Evolutionary conservation across 2,329 filamentous ascomycete species (phyloP).

Genomic region (Neurospora crassa): DNA sequence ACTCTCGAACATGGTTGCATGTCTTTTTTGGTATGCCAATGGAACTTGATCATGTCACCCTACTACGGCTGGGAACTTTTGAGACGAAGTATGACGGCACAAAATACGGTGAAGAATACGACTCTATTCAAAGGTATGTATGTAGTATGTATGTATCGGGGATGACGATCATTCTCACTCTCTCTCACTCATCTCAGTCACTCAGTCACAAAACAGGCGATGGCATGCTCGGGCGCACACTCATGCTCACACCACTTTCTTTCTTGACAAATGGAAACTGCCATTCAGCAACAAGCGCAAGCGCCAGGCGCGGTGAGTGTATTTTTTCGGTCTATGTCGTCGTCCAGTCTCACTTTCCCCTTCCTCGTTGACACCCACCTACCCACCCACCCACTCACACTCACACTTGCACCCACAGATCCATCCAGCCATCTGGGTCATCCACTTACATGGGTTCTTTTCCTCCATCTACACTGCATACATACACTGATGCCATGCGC

Average conservation of each 20-base stretch:
- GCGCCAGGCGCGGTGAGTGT: neutral
- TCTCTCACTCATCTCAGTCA: neutral
- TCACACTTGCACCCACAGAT: neutral
- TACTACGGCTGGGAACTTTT: neutral
- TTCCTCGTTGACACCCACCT: neutral
- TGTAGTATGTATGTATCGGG: neutral
- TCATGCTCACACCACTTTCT: neutral
- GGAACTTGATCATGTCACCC: neutral
- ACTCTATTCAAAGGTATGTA: neutral
- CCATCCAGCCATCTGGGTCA: neutral
- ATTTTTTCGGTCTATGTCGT: neutral
- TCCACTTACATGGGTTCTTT: neutral
- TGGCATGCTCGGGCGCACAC: neutral
- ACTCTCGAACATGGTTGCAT: neutral
- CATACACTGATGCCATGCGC: neutral
- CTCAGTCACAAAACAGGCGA: neutral
- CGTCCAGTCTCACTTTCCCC: neutral
- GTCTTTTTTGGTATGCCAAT: neutral
- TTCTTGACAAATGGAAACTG: neutral
- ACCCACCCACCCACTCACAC: neutral
- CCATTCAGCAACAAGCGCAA: neutral
- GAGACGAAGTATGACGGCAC: neutral
- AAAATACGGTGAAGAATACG: neutral
- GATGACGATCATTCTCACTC: neutral
- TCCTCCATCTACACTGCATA: neutral